Conservation (phyloP, 441 rosid species). For the Bruguiera hainesii region DNA sequence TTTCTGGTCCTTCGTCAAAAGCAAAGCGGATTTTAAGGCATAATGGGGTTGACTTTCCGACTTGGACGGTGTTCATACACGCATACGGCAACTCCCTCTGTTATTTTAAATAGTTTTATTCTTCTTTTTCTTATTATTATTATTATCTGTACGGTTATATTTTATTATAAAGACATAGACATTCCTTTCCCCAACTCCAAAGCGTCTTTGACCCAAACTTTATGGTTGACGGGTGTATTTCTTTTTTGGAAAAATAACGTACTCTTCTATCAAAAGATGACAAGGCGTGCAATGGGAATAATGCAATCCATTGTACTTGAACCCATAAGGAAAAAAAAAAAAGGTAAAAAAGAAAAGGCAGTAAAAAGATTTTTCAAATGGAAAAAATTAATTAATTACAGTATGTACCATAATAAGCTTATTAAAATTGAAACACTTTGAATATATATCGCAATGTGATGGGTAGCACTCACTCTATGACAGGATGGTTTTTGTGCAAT, state of each 20-base stretch:
- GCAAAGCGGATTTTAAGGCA: conserved; percentile 39
- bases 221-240: conserved; percentile 3
- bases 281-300: not conserved
- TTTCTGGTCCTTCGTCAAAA: conserved; percentile 36
- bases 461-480: too few relatives aligned
- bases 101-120: not conserved
- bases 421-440: too few relatives aligned
- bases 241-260: conserved; percentile 19
- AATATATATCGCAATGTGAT: too few relatives aligned
- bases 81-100: not conserved
- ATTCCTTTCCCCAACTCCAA: not conserved
- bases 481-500: too few relatives aligned
- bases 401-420: not conserved
- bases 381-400: not conserved
- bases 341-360: not conserved
- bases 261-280: conserved; percentile 29
- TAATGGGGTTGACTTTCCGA: conserved; percentile 31
- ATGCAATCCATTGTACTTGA: conserved; percentile 27
- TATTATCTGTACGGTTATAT: not conserved
- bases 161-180: not conserved
- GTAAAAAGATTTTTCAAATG: not conserved
- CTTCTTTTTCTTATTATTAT: not conserved
- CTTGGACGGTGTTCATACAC: conserved; percentile 29
- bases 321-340: not conserved
- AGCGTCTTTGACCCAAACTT: conserved; percentile 61